These are phyloP conservation scores for Fusarium nelsonii DNA, from an alignment of 2,329 filamentous ascomycete genomes.

Conservation along the genomic window DNA sequence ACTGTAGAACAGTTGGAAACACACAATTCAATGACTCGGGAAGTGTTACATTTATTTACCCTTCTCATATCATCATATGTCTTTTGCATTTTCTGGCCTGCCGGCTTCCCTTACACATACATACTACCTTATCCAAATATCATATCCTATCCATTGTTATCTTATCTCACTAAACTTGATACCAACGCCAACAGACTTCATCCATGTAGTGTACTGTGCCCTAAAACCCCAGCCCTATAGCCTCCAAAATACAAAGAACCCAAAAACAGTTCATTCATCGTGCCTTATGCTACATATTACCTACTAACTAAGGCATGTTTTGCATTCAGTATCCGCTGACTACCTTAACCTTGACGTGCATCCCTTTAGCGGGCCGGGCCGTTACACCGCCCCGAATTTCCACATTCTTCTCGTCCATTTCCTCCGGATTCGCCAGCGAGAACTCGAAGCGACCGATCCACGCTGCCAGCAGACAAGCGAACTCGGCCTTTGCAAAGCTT, in stretches of 20 bases:
- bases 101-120: background rate
- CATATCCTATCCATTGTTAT: background rate
- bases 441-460: constrained; percentile 82
- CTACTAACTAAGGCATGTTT: background rate
- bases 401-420: constrained; percentile 75
- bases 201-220: background rate
- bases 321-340: constrained; percentile 69
- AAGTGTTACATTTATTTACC: background rate
- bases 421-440: constrained; percentile 66
- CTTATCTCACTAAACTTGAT: background rate
- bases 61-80: background rate
- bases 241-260: background rate
- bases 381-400: constrained; percentile 78
- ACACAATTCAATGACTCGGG: background rate
- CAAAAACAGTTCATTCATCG: background rate
- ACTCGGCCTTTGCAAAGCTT: constrained; percentile 84
- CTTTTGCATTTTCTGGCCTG: background rate
- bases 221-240: background rate
- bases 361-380: constrained; percentile 76
- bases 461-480: constrained; percentile 83
- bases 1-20: background rate
- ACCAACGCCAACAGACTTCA: background rate
- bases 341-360: constrained; percentile 75
- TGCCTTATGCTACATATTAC: background rate
- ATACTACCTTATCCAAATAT: background rate